Conservation (phyloP, 2,329 filamentous ascomycete genomes). For the Triangularia verruculosa region DNA sequence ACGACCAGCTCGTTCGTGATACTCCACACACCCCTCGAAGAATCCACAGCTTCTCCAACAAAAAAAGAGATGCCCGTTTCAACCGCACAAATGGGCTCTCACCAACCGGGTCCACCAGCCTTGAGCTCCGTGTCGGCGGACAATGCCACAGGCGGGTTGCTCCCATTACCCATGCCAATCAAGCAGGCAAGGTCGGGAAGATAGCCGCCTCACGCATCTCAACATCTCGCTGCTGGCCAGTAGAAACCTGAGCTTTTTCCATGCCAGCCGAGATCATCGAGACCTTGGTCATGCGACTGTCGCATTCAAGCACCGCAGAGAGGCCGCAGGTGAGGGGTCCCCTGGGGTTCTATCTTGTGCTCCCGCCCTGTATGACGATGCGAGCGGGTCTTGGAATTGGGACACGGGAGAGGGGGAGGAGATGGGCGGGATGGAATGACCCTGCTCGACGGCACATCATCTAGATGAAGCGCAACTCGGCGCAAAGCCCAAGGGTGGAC, state of each 20-base stretch:
- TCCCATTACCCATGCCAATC: conserved; percentile 26
- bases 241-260: conserved; percentile 10
- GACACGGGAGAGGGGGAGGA: conserved; percentile 19
- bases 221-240: conserved; percentile 18
- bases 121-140: conserved; percentile 8
- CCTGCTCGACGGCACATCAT: conserved; percentile 26
- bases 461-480: conserved; percentile 25
- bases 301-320: conserved; percentile 6
- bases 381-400: conserved; percentile 24
- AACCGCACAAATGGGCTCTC: conserved; percentile 27
- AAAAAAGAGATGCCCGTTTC: conserved; percentile 21
- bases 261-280: conserved; percentile 15
- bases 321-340: conserved; percentile 13
- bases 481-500: background rate
- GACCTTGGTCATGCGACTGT: conserved; percentile 16
- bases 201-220: conserved; percentile 15
- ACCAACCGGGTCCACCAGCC: conserved; percentile 19
- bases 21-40: conserved; percentile 8
- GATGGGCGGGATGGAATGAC: conserved; percentile 27
- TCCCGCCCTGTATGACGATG: conserved; percentile 23
- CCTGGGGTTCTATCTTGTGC: conserved; percentile 12
- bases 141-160: conserved; percentile 8
- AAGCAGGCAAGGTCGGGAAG: conserved; percentile 11
- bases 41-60: conserved; percentile 25
- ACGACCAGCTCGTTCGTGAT: conserved; percentile 14